Conservation (phyloP, 352 stramenopile species). For the Globisporangium parvum region DNA sequence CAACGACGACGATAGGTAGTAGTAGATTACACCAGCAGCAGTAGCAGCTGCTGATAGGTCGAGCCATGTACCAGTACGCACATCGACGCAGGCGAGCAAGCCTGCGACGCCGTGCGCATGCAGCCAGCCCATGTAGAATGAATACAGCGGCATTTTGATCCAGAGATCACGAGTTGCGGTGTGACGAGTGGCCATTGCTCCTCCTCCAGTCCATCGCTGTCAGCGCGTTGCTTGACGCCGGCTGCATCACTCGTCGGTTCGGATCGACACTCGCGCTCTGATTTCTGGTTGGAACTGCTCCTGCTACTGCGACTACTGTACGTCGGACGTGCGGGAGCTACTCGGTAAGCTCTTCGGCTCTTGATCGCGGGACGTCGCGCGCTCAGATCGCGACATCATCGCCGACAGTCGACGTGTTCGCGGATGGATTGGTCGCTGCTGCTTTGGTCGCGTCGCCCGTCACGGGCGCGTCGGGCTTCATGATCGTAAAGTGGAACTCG, state of each 20-base stretch:
- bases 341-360: too few species aligned
- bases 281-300: not conserved
- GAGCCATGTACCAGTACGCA: constrained; percentile 6
- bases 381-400: constrained; percentile 1
- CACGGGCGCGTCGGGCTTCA: constrained; percentile 56
- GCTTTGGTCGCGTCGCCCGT: not conserved
- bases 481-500: constrained; percentile 94
- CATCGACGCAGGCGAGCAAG: too few species aligned
- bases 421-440: too few species aligned
- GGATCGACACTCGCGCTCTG: not conserved
- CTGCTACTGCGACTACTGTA: not conserved
- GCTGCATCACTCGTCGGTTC: not conserved
- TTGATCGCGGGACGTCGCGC: too few species aligned
- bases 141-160: constrained; percentile 19
- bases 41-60: too few species aligned
- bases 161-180: too few species aligned
- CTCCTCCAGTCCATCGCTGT: too few species aligned
- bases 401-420: not conserved
- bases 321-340: too few species aligned
- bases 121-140: constrained; percentile 18
- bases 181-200: too few species aligned
- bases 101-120: too few species aligned
- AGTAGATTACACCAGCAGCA: constrained; percentile 1
- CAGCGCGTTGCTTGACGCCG: not conserved
- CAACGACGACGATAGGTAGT: not conserved